phyloP scores from a whole-genome alignment of 1,284 basidiomycete species.

The Cryptococcus depauperatus region DNA sequence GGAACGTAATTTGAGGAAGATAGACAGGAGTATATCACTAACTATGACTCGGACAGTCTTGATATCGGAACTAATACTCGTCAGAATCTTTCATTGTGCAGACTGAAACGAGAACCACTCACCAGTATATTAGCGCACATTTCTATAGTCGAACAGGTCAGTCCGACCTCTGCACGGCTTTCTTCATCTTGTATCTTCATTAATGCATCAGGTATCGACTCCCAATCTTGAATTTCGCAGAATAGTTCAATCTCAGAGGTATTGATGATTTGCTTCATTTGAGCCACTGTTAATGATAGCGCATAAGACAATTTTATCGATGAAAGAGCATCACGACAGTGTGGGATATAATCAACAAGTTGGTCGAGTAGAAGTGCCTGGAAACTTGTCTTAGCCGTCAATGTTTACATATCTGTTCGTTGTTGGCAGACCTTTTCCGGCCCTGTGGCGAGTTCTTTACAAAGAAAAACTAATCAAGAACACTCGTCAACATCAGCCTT shows the following conservation, averaged over 20 bases:
- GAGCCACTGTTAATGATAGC: not conserved
- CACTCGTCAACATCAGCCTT: not conserved
- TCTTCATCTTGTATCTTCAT: not conserved
- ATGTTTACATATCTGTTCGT: not conserved
- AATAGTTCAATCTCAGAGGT: constrained; percentile 6
- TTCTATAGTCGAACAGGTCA: constrained; percentile 1
- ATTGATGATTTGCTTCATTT: constrained; percentile 5
- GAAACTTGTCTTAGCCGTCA: not conserved
- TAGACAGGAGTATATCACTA: not conserved
- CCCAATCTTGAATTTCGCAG: constrained; percentile 5
- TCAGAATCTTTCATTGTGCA: not conserved
- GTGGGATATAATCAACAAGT: constrained; percentile 2
- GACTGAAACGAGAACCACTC: not conserved
- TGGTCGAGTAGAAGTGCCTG: not conserved
- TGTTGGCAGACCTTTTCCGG: constrained; percentile 1
- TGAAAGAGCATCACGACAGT: not conserved
- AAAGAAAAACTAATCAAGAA: constrained; percentile 3
- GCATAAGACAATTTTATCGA: not conserved
- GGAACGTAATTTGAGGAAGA: not conserved
- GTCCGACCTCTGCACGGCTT: not conserved
- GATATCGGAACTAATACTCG: not conserved
- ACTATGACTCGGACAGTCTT: constrained; percentile 3
- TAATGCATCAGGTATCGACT: not conserved
- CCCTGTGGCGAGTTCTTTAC: constrained; percentile 1
- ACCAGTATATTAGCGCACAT: constrained; percentile 6